phyloP scores from a whole-genome alignment of 345 rosid genomes.

The Melastoma malabathricum region DNA sequence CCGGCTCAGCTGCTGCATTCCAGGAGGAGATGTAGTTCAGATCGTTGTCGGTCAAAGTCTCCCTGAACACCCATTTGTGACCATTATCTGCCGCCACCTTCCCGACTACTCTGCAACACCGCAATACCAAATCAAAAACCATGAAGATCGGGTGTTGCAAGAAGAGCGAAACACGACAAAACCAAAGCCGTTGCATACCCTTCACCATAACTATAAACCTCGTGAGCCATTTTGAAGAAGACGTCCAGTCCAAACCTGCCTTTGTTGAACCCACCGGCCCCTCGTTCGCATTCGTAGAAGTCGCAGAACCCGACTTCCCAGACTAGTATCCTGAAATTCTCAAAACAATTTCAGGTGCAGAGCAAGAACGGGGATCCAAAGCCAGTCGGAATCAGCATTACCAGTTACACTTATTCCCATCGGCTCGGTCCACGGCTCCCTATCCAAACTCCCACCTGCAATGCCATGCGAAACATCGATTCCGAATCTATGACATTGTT shows the following conservation, averaged over 20 bases:
- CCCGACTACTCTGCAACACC: slow-evolving; percentile 41
- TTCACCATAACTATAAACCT: slow-evolving; percentile 63
- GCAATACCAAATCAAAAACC: too few relatives aligned
- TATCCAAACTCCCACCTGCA: slow-evolving; percentile 75
- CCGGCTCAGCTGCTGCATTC: slow-evolving; percentile 46
- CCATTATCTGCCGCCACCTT: slow-evolving; percentile 68
- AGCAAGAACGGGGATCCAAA: background rate
- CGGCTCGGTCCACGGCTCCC: slow-evolving; percentile 45
- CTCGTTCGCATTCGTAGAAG: slow-evolving; percentile 42
- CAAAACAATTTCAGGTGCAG: slow-evolving; percentile 1
- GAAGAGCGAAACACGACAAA: too few relatives aligned
- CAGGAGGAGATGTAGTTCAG: slow-evolving; percentile 32
- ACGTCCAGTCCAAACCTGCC: slow-evolving; percentile 51
- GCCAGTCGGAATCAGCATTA: slow-evolving; percentile 7
- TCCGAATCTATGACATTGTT: too few relatives aligned
- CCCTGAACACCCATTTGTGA: slow-evolving; percentile 59
- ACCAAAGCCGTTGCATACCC: slow-evolving; percentile 25
- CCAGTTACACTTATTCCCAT: slow-evolving; percentile 72
- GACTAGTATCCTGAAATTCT: slow-evolving; percentile 45
- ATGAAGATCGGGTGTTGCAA: too few relatives aligned
- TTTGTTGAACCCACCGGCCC: slow-evolving; percentile 25
- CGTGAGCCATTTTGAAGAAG: slow-evolving; percentile 77
- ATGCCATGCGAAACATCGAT: slow-evolving; percentile 7
- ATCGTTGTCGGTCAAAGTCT: slow-evolving; percentile 30
- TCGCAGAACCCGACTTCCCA: slow-evolving; percentile 80